Base-by-base conservation (phyloP, 257 asterid genomes). In the Solanum chilense region DNA sequence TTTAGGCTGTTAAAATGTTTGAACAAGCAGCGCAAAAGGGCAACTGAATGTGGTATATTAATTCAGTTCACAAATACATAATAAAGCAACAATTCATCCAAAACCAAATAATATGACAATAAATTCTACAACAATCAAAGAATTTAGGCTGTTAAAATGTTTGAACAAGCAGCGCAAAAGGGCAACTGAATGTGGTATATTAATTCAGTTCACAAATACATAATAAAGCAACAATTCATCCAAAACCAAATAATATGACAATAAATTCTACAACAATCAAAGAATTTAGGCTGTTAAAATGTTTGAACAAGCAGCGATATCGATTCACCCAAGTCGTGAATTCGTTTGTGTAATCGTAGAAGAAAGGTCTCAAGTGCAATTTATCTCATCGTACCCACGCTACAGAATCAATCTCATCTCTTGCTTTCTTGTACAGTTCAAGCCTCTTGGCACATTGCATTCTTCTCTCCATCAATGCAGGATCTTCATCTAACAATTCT, bases 331-430 rank as follows among this genome's bases (percentile, higher is more conserved):
- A 45, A 84, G 86, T 45, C n/a, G 76, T 84, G 76, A 84, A 60
- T 60, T 69, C 37, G 62, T 14, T 14, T 37, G 39, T 6, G 41
- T 84, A 66, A 66, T 25, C 78, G 12, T 37, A n/a, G 37, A 44
- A 84, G 45, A 84, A 37, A 76, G 83, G 83, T 42, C n/a, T 76
- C 37, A 49, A 49, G 80, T 35, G 58, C 39, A 33, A 56, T 70
- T 44, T 70, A 47, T 27, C 23, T 95, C 91, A 94, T 73, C 95
- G 93, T 52, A 90, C 93, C 97, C 97, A 96, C 18, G 99, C 89
- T 12, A 93, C 99, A n/a, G 99, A 95, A 45, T 94, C 99, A 33
- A 96, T 90, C 87, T 96, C 99, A 42, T 96, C 98, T 89, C 98
- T 94, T 15, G 99, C 98, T 91, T 93, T 93, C 97, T 95, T 94